phyloP scores from a whole-genome alignment of 257 asterid genomes.

The Anisodus tanguticus region DNA sequence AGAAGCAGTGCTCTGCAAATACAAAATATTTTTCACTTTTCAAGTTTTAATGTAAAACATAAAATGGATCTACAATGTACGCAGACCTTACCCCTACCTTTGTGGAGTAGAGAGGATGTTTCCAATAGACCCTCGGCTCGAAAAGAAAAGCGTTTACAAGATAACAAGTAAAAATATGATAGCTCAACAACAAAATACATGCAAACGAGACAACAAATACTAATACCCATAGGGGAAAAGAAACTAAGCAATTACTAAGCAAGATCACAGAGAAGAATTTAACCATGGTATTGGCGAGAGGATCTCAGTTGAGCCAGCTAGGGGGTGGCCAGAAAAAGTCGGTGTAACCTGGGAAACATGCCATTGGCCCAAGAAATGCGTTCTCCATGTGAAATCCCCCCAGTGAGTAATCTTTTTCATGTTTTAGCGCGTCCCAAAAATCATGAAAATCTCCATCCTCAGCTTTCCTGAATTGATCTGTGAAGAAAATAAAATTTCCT shows the following conservation, averaged over 20 bases:
- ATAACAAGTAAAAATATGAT: no score
- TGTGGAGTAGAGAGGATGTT: no score
- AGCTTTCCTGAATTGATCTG: background rate
- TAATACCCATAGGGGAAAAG: no score
- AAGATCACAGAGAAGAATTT: background rate
- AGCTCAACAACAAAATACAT: no score
- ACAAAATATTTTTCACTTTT: conserved; percentile 18
- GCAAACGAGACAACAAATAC: no score
- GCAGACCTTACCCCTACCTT: no score
- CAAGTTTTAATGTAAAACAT: background rate
- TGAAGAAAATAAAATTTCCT: background rate
- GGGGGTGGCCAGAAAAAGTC: conserved; percentile 26
- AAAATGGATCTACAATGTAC: background rate
- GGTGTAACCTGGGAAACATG: background rate
- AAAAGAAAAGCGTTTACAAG: no score
- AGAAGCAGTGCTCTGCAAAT: background rate
- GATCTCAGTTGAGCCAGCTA: background rate
- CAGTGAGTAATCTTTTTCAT: background rate
- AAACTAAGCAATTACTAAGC: no score
- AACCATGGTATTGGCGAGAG: background rate
- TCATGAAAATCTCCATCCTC: conserved; percentile 7
- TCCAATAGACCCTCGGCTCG: no score
- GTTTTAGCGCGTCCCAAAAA: background rate
- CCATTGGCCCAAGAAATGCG: background rate
- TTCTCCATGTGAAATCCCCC: background rate